These are phyloP conservation scores for Edaphochlamys debaryana DNA, from an alignment of 139 green algal genomes.

Conservation along the genomic window DNA sequence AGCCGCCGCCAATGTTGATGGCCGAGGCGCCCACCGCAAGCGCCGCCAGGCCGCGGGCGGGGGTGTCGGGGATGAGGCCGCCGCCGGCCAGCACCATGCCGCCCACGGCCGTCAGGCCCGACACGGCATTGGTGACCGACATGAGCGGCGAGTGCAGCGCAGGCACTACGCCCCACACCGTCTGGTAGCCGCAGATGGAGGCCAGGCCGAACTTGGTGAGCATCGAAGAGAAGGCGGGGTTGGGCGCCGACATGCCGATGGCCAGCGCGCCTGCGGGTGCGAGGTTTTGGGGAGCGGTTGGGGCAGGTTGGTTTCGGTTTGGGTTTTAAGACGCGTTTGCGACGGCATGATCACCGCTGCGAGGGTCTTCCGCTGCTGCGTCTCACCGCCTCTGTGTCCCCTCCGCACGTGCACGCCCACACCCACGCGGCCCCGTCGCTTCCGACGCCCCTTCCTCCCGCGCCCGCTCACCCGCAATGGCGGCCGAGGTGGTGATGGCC, in stretches of 20 bases:
- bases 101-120: conserved; percentile 69
- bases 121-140: conserved; percentile 95
- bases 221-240: conserved; percentile 79
- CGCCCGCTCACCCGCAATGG: too few relatives aligned
- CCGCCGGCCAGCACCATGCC: conserved; percentile 82
- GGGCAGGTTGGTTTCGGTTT: too few relatives aligned
- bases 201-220: conserved; percentile 88
- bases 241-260: conserved; percentile 63
- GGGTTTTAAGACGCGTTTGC: too few relatives aligned
- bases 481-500: conserved; percentile 38
- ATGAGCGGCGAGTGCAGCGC: conserved; percentile 94
- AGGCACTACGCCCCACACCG: conserved; percentile 83
- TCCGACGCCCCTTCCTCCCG: too few relatives aligned
- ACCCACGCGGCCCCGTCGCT: too few relatives aligned
- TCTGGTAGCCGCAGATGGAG: conserved; percentile 76
- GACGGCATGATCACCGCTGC: too few relatives aligned
- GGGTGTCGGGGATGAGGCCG: conserved; percentile 69
- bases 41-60: conserved; percentile 69
- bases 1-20: conserved; percentile 92
- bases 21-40: conserved; percentile 74
- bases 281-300: too few relatives aligned
- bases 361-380: too few relatives aligned
- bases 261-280: conserved; percentile 24
- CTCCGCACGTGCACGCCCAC: too few relatives aligned
- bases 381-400: too few relatives aligned